phyloP scores from a whole-genome alignment of 2,329 filamentous ascomycete species.

The Fusarium poae region DNA sequence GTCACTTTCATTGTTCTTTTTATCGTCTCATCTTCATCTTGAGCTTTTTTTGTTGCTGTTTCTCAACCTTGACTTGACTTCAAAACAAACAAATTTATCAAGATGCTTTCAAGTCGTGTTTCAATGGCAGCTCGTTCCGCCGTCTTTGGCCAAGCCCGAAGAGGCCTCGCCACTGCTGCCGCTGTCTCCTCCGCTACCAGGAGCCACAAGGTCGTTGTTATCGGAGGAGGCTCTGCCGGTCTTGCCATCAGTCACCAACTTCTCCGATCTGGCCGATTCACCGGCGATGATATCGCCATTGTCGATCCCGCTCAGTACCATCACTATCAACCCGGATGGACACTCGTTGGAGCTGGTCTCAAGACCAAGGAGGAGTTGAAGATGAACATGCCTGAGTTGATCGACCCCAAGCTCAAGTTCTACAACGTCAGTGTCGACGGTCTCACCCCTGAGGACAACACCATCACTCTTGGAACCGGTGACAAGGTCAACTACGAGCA shows the following conservation, averaged over 20 bases:
- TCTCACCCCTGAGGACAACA: constrained; percentile 69
- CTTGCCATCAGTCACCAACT: constrained; percentile 76
- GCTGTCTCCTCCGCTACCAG: constrained; percentile 35
- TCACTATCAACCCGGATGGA: constrained; percentile 79
- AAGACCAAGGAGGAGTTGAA: constrained; percentile 72
- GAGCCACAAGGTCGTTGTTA: constrained; percentile 73
- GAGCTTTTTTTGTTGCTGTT: constrained; percentile 20
- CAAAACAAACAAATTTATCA: constrained; percentile 3
- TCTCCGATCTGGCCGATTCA: constrained; percentile 68
- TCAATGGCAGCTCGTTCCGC: constrained; percentile 32
- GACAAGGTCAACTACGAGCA: constrained; percentile 72
- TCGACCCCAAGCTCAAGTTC: constrained; percentile 72
- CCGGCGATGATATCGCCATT: constrained; percentile 71
- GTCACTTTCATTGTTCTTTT: constrained; percentile 30
- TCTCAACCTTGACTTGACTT: constrained; percentile 1
- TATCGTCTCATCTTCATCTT: constrained; percentile 19
- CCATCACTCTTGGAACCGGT: constrained; percentile 67
- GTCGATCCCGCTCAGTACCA: constrained; percentile 74
- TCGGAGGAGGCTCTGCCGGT: constrained; percentile 76
- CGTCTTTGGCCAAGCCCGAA: constrained; percentile 6
- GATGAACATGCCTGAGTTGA: constrained; percentile 61
- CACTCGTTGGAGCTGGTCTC: constrained; percentile 74
- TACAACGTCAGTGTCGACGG: constrained; percentile 66
- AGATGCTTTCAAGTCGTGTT: constrained; percentile 44
- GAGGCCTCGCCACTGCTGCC: constrained; percentile 33